Conservation (phyloP, 108 stramenopile genomes). For the Ochromonas danica region DNA sequence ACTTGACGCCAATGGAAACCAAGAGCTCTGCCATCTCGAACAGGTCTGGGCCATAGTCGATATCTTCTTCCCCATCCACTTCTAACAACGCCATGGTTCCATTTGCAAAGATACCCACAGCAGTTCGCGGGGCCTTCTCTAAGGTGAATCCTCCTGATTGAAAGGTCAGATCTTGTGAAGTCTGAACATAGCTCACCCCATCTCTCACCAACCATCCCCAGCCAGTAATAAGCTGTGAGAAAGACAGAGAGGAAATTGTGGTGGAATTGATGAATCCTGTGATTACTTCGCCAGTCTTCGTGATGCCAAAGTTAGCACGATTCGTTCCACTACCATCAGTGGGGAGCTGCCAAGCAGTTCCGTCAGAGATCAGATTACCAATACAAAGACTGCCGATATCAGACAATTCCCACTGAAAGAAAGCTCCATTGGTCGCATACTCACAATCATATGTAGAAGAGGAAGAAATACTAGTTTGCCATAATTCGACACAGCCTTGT, state of each 20-base stretch:
- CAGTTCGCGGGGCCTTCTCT: constrained; percentile 36
- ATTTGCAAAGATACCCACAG: constrained; percentile 26
- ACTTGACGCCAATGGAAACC: constrained; percentile 12
- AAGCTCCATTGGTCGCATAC: constrained; percentile 37
- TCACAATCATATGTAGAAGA: constrained; percentile 9
- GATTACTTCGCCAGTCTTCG: background rate
- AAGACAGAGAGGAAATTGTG: background rate
- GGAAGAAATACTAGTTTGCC: background rate
- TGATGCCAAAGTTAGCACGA: constrained; percentile 26
- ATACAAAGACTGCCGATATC: background rate
- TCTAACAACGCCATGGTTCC: constrained; percentile 25
- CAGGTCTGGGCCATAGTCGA: constrained; percentile 28
- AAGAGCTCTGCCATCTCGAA: constrained; percentile 28
- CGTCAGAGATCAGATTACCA: constrained; percentile 31
- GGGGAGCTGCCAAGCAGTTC: constrained; percentile 9
- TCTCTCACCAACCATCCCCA: constrained; percentile 36
- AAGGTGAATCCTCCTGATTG: constrained; percentile 11
- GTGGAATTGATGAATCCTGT: constrained; percentile 1
- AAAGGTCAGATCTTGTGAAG: constrained; percentile 22
- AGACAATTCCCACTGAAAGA: constrained; percentile 21
- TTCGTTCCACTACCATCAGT: constrained; percentile 29
- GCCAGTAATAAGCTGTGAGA: constrained; percentile 26
- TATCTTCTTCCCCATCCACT: constrained; percentile 37
- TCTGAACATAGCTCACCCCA: constrained; percentile 20
- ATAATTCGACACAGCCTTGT: constrained; percentile 1